Base-by-base conservation (phyloP, 306 rosid genomes). In the Cicer pinnatifidum region DNA sequence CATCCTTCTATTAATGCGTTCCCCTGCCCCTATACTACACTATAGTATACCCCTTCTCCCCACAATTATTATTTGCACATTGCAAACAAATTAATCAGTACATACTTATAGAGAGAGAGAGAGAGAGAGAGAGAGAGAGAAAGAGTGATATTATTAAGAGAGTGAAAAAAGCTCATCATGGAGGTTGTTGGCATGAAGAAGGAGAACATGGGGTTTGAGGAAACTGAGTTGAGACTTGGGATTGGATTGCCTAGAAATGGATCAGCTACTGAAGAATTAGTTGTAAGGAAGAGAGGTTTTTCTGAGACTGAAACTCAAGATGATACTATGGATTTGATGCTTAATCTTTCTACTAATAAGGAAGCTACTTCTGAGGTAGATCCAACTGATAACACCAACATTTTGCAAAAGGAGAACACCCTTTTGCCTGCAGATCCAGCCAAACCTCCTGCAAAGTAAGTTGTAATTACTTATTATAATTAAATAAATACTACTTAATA, bases 391-490 rank as follows among this genome's bases (percentile, higher is more conserved):
- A 71, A 71, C 9, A 38, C 76, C 75, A 89, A 82, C 53, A 72
- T 47, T 62, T 71, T 75, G 70, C 74, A 48, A 57, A 88, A 81
- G 75, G 87, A 79, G 46, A 85, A 83, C 71, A 83, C 75, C 81
- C 86, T 85, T 57, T 88, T 81, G 9, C 44, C 86, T n/a, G 62
- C 90, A 60, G 90, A 90, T 88, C 92, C 93, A 1, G 85, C 91
- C 15, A 93, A 82, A 63, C 98, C 89, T 84, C 91, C 97, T 0
- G 79, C 92, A 81, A 93, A 91, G 98, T 93, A 87, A 72, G 81
- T 28, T 28, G 0, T 76, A 12, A 11, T 6, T 48, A 23, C 9
- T 8, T 13, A 9, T 35, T 5, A 28, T 59, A 59, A 19, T 54
- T 20, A 56, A 19, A 28, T 28, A 28, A 28, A 28, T 3, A 28